Evolutionary conservation across 345 rosid genomes (phyloP), one percentile per base, ranked within the genome.

Genomic region (Boechera divaricarpa): DNA sequence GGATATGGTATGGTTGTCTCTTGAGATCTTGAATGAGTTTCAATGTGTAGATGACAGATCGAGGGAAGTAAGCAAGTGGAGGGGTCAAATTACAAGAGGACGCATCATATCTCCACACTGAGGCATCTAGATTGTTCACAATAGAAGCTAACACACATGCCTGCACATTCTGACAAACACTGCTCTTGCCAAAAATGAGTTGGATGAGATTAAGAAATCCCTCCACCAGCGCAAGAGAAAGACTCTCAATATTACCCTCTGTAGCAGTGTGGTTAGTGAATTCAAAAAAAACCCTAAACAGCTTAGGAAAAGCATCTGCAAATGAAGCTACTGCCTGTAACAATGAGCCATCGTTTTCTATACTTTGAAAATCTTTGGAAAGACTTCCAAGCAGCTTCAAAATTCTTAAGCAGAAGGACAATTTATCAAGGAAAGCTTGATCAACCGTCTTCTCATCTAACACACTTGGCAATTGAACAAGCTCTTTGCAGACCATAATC

Each of bases 1-100:
- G 80, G 76, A 65, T 76, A 75, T 73, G 89, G 80, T 72, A 73
- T 49, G 85, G 69, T 45, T 81, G 94, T 63, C 83, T 83, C 78
- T 84, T 90, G 82, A 95, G 79, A 73, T 91, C 98, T 79, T 86
- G 85, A 76, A 91, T 79, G 77, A 92, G 91, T 79, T 88, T 88
- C 69, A 88, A 73, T 51, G 85, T 55, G 71, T 75, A 87, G 63
- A 87, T 48, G 64, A 89, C 94, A 79, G 82, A 84, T 67, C 82
- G 96, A 74, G 99, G 96, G 79, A 88, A 89, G 83, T 85, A 92
- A 47, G 86, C 89, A 51, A 92, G 78, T n/a, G 94, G 94, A 47
- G 84, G 87, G 81, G 81, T 84, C 82, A 80, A 42, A 73, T 74
- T 88, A 47, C 81, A 70, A 73, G 85, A 66, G 54, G 88, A 81